phyloP scores from a whole-genome alignment of 2,329 filamentous ascomycete genomes.

The Rhytidhysteron rufulum region DNA sequence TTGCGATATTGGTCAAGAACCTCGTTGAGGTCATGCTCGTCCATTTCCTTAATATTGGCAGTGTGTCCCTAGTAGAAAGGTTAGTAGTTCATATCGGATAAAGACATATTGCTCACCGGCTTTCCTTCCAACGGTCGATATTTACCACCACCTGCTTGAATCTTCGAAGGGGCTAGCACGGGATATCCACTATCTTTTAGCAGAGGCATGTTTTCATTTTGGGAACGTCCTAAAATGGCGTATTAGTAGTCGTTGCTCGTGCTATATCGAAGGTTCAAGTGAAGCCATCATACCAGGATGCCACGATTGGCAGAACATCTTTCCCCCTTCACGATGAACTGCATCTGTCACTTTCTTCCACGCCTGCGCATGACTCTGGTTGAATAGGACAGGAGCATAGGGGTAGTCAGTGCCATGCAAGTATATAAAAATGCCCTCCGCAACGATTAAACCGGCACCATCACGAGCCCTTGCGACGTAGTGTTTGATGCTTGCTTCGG shows the following conservation, averaged over 20 bases:
- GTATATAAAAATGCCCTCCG: conserved; percentile 16
- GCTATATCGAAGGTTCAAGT: no score
- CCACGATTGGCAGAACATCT: conserved; percentile 21
- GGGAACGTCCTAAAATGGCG: conserved; percentile 13
- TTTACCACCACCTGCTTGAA: no score
- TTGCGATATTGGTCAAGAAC: no score
- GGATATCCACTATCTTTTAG: conserved; percentile 11
- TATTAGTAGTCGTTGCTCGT: no score
- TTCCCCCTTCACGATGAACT: conserved; percentile 16
- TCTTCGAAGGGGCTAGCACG: no score
- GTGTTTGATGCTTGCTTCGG: conserved; percentile 10
- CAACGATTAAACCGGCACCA: conserved; percentile 17
- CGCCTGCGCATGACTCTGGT: conserved; percentile 12
- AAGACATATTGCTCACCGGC: no score
- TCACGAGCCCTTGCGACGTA: conserved; percentile 16
- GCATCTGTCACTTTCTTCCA: conserved; percentile 17
- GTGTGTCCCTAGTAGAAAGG: no score
- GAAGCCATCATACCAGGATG: conserved; percentile 20
- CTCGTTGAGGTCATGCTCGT: no score
- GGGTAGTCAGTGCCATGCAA: conserved; percentile 17
- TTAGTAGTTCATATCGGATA: no score
- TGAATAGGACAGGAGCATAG: conserved; percentile 16
- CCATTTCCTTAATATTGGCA: no score
- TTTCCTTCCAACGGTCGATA: no score
- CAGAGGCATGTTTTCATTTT: conserved; percentile 20